Conservation (phyloP, 208 protist species). For the Leishmania turanica region DNA sequence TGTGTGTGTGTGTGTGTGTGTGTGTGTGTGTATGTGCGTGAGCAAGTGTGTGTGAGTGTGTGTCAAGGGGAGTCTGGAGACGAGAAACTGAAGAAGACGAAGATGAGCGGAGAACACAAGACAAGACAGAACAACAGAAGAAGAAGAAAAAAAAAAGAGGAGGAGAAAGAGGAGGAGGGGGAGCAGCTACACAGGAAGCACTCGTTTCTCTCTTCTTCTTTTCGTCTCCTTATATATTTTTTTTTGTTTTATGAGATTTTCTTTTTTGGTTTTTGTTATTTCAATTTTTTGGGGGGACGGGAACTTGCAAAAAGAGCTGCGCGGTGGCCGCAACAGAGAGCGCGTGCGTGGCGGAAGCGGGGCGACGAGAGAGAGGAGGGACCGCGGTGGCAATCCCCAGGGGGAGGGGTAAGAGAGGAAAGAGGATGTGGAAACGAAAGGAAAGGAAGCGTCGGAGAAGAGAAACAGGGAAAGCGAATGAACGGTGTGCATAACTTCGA, state of each 20-base stretch:
- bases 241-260: constrained; percentile 37
- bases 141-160: constrained; percentile 2
- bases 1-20: neutral
- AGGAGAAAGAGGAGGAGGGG: neutral
- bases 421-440: neutral
- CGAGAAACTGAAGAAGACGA: neutral
- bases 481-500: neutral
- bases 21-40: neutral
- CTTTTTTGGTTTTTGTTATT: constrained; percentile 52
- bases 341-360: neutral
- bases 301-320: constrained; percentile 39
- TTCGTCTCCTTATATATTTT: neutral
- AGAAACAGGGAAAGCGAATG: neutral
- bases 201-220: constrained; percentile 14
- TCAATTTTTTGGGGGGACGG: constrained; percentile 33
- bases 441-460: neutral
- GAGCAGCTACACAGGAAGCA: constrained; percentile 4
- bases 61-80: neutral
- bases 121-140: neutral
- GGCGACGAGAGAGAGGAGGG: neutral
- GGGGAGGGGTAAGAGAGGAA: neutral
- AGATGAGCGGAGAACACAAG: neutral
- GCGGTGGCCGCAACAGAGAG: neutral
- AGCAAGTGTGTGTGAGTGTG: neutral
- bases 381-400: neutral